phyloP scores from a whole-genome alignment of 106 monocot species.

The Dendrobium officinale region DNA sequence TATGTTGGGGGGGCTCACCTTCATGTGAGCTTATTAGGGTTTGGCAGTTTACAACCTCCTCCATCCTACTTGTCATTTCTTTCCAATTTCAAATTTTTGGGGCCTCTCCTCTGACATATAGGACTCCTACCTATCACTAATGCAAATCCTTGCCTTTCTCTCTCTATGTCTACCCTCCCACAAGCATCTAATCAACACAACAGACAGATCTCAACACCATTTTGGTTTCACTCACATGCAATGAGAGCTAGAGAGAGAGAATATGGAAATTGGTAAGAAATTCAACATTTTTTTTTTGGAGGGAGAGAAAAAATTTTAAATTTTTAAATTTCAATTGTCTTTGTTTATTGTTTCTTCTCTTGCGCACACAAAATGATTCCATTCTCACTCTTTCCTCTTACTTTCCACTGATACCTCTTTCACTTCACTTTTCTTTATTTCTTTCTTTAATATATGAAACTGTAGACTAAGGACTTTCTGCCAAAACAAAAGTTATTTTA shows the following conservation, averaged over 20 bases:
- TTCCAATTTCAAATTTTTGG: background rate
- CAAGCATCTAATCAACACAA: background rate
- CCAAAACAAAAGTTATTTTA: slow-evolving; percentile 4
- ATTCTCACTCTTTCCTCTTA: background rate
- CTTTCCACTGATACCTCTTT: slow-evolving; percentile 7
- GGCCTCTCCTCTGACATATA: background rate
- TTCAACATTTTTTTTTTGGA: background rate
- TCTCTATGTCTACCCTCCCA: background rate
- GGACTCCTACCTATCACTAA: no score
- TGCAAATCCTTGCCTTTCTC: background rate
- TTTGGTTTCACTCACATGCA: background rate
- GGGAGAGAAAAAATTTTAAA: background rate
- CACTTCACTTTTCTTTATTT: background rate
- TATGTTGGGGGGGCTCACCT: background rate
- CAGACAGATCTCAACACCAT: background rate
- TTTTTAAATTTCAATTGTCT: background rate
- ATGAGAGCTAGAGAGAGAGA: background rate
- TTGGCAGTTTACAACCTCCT: background rate
- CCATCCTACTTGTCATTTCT: background rate
- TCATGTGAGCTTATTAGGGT: background rate
- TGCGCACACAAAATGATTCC: slow-evolving; percentile 8
- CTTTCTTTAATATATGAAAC: background rate
- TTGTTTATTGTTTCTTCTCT: background rate
- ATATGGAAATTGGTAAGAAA: background rate
- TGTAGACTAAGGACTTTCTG: slow-evolving; percentile 4